Evolutionary conservation across 75 land plant species (phyloP), one percentile per base, ranked within the genome.

Genomic region (Sequoia sempervirens): DNA sequence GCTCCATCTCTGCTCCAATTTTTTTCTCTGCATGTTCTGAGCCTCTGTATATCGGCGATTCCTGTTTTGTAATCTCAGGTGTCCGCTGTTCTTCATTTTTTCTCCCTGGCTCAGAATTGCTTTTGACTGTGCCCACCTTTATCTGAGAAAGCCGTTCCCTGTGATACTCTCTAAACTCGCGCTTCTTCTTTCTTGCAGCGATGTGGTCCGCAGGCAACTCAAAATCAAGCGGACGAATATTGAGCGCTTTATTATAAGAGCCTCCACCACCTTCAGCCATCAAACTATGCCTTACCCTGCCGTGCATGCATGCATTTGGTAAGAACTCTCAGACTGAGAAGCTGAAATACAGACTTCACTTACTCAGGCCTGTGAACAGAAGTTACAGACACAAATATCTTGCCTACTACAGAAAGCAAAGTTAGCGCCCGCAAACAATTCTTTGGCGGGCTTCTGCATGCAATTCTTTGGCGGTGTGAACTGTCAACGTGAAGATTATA

Each of bases 1-100:
- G 76, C n/a, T n/a, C n/a, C n/a, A n/a, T n/a, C n/a, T n/a, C n/a
- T n/a, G n/a, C 93, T 92, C 0, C 93, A 91, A 80, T 93, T 93
- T 91, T 87, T 89, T 56, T 92, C 75, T 54, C 94, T 58, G 2
- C 92, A 93, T 4, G 96, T 70, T 6, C 92, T 94, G 72, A 89
- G 93, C 34, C 93, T 92, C 84, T 90, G 40, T 12, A 92, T 86
- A 84, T 91, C 86, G 38, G 75, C 91, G 74, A 85, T 81, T 0
- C 86, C 80, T 0, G 92, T 92, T 81, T 86, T 86, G 18, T 87
- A 86, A 64, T 90, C 96, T 37, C 73, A 32, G 32, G 3, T 9
- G 2, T 12, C 32, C 0, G 13, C 12, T 11, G 37, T 70, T 8
- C 36, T 70, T 32, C 37, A 32, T 32, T 10, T 32, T 32, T 32